These are phyloP conservation scores for Aureobasidium musti DNA, from an alignment of 2,329 filamentous ascomycete species.

Conservation along the genomic window DNA sequence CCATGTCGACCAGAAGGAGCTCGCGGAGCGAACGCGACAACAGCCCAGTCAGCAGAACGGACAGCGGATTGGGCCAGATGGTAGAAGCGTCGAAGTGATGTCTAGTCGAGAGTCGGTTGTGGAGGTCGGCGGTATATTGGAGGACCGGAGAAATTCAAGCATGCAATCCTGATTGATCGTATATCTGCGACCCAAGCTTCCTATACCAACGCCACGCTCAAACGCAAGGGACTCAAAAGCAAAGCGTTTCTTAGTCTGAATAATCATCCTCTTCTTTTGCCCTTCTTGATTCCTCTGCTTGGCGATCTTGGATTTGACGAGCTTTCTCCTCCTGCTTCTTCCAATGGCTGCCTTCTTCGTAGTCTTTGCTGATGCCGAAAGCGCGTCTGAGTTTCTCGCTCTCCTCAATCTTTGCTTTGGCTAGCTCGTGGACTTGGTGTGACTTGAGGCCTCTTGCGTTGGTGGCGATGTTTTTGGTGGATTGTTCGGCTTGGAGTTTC, in stretches of 20 bases:
- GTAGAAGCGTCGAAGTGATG: neutral
- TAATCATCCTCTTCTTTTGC: constrained; percentile 17
- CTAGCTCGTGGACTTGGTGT: constrained; percentile 94
- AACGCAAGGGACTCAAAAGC: neutral
- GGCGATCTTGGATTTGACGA: constrained; percentile 19
- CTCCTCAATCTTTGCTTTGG: constrained; percentile 94
- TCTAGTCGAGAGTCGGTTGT: neutral
- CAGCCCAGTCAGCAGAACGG: constrained; percentile 18
- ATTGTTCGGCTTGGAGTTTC: constrained; percentile 61
- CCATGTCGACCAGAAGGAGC: constrained; percentile 21
- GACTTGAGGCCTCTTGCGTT: constrained; percentile 68
- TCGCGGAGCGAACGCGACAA: neutral
- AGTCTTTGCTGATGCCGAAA: constrained; percentile 81
- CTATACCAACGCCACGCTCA: neutral
- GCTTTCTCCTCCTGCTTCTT: constrained; percentile 73
- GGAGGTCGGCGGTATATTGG: neutral
- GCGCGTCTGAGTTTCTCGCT: constrained; percentile 84
- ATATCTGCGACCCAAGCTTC: neutral
- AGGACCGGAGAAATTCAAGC: neutral
- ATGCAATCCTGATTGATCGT: constrained; percentile 9
- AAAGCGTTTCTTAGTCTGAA: constrained; percentile 6
- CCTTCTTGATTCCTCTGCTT: constrained; percentile 11
- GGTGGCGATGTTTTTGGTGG: constrained; percentile 48
- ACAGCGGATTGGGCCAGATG: constrained; percentile 24
- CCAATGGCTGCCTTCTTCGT: constrained; percentile 85